Evolutionary conservation across 768 basidiomycete species (phyloP).

Genomic region (Mycena latifolia): DNA sequence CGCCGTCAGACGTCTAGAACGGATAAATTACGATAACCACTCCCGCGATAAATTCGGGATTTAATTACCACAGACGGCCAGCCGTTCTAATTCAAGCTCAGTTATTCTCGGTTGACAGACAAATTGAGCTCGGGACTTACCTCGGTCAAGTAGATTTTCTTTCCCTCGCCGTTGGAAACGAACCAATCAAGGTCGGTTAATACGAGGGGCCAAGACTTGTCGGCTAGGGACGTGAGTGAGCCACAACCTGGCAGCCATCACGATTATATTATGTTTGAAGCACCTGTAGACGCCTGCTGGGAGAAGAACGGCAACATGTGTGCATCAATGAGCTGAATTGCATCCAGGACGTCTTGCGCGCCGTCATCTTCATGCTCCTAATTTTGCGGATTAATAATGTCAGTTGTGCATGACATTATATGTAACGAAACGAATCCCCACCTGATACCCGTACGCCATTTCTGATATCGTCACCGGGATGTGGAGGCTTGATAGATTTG

Average conservation of each 20-base stretch:
- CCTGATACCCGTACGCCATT: slow-evolving; percentile 70
- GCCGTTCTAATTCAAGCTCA: slow-evolving; percentile 64
- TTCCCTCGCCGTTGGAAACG: slow-evolving; percentile 68
- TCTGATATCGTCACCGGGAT: slow-evolving; percentile 81
- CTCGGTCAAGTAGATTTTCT: slow-evolving; percentile 84
- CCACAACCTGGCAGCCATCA: background rate
- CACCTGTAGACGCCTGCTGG: slow-evolving; percentile 67
- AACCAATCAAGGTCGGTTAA: slow-evolving; percentile 75
- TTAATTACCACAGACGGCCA: slow-evolving; percentile 69
- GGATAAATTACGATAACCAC: background rate
- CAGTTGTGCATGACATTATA: background rate
- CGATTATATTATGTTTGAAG: background rate
- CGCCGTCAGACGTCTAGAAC: slow-evolving; percentile 60
- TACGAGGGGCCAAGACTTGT: slow-evolving; percentile 73
- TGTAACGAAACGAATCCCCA: slow-evolving; percentile 26
- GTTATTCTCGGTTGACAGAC: slow-evolving; percentile 6
- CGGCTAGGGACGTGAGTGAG: slow-evolving; percentile 51
- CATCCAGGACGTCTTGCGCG: slow-evolving; percentile 65
- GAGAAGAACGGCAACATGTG: slow-evolving; percentile 83
- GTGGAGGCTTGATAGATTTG: slow-evolving; percentile 60
- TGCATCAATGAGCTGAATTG: slow-evolving; percentile 73
- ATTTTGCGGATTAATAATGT: background rate
- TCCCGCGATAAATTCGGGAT: background rate
- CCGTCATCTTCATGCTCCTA: slow-evolving; percentile 59
- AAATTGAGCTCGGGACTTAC: slow-evolving; percentile 47